phyloP scores from a whole-genome alignment of 371 early-diverging fungal genomes.

The Zychaea mexicana region DNA sequence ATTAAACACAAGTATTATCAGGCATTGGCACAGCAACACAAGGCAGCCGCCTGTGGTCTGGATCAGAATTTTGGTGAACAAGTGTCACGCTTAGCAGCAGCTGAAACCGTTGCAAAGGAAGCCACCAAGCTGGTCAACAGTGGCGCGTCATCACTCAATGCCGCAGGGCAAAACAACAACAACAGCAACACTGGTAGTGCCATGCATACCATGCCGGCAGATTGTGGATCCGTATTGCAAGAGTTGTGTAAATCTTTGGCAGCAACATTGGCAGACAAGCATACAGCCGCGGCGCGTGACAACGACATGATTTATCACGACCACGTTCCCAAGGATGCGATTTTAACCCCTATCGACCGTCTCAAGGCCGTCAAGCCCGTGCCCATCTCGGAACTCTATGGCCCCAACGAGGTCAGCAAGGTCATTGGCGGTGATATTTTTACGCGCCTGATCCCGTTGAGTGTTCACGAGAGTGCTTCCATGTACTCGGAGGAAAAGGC shows the following conservation, averaged over 20 bases:
- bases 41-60: constrained; percentile 73
- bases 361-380: constrained; percentile 75
- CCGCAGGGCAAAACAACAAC: too few relatives aligned
- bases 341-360: constrained; percentile 83
- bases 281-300: constrained; percentile 70
- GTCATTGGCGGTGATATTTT: constrained; percentile 89
- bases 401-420: constrained; percentile 67
- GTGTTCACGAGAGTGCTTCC: constrained; percentile 90
- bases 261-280: constrained; percentile 64
- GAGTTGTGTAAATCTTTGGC: constrained; percentile 66
- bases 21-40: constrained; percentile 83
- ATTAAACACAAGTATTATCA: constrained; percentile 87
- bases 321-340: constrained; percentile 77
- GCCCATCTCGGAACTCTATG: constrained; percentile 76
- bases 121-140: constrained; percentile 61
- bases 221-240: constrained; percentile 60
- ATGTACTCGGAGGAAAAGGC: constrained; percentile 96
- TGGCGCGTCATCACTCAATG: not conserved
- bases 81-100: constrained; percentile 76
- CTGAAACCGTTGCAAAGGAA: constrained; percentile 85
- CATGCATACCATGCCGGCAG: constrained; percentile 32
- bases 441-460: constrained; percentile 82
- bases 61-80: constrained; percentile 86
- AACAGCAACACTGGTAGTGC: too few relatives aligned
- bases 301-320: constrained; percentile 97